These are phyloP conservation scores for Aegilops longissima DNA, from an alignment of 176 grass and related monocot species.

Conservation along the genomic window DNA sequence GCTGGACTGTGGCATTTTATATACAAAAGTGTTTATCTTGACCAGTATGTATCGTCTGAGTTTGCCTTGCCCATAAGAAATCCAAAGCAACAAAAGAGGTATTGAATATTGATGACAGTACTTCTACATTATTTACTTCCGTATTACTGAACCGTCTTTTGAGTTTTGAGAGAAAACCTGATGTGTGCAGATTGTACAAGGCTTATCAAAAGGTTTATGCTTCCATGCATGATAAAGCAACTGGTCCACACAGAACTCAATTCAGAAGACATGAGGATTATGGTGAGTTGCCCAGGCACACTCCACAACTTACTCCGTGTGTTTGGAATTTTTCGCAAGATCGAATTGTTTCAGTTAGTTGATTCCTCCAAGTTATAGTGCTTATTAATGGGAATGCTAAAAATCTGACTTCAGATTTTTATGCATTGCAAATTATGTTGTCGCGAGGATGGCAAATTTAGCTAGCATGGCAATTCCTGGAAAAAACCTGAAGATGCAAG, in stretches of 20 bases:
- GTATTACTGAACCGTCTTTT: background rate
- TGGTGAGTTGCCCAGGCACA: constrained; percentile 47
- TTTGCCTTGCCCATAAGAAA: constrained; percentile 54
- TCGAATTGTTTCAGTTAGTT: background rate
- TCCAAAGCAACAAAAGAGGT: constrained; percentile 88
- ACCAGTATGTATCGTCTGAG: constrained; percentile 88
- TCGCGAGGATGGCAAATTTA: too few species aligned
- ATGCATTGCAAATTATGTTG: too few species aligned
- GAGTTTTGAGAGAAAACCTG: constrained; percentile 18
- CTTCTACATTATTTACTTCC: background rate
- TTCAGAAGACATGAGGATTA: constrained; percentile 80
- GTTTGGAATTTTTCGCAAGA: background rate
- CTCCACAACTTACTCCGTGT: background rate
- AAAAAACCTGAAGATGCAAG: too few species aligned
- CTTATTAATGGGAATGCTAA: background rate
- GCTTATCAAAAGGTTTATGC: constrained; percentile 84
- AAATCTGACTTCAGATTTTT: background rate
- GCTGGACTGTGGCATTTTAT: constrained; percentile 98
- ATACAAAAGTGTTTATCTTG: constrained; percentile 86
- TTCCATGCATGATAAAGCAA: constrained; percentile 90
- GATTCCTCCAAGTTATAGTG: background rate
- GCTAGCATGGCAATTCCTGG: background rate
- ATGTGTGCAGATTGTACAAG: constrained; percentile 72
- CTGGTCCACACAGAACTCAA: constrained; percentile 91
- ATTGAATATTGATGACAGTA: constrained; percentile 6